These are phyloP conservation scores for Dioscorea zingiberensis DNA, from an alignment of 106 monocot species.

Conservation along the genomic window DNA sequence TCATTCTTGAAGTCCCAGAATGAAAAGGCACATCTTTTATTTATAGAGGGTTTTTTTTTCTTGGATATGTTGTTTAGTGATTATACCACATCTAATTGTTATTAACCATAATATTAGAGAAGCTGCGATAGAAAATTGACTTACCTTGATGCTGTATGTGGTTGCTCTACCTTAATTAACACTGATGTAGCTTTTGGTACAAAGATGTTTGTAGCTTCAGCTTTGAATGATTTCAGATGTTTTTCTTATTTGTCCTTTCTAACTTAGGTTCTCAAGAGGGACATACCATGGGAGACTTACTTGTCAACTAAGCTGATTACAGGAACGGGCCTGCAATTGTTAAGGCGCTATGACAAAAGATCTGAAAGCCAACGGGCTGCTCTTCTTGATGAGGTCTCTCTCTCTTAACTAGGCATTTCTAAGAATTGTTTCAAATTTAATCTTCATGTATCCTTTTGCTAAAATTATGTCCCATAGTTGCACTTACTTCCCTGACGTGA, in stretches of 20 bases:
- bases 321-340: constrained; percentile 70
- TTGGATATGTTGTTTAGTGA: too few relatives aligned
- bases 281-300: constrained; percentile 98
- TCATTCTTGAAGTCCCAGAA: too few relatives aligned
- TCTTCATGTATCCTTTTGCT: background rate
- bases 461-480: background rate
- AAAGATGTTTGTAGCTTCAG: too few relatives aligned
- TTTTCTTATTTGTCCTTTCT: background rate
- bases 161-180: too few relatives aligned
- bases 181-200: too few relatives aligned
- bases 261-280: constrained; percentile 70
- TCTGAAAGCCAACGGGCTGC: constrained; percentile 68
- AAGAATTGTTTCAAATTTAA: background rate
- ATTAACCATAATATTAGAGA: too few relatives aligned
- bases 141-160: too few relatives aligned
- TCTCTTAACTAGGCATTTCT: background rate
- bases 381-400: constrained; percentile 85
- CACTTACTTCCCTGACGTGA: background rate
- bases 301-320: constrained; percentile 84
- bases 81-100: too few relatives aligned
- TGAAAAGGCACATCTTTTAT: too few relatives aligned
- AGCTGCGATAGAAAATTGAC: too few relatives aligned
- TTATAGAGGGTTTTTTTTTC: too few relatives aligned
- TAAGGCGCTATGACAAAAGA: constrained; percentile 80
- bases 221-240: background rate